Percentiles rank a stretch among this genome's conserved stretches.
These are phyloP conservation scores for Hyphodiscus hymeniophilus DNA, from an alignment of 495 filamentous ascomycete species.

Conservation along the genomic window DNA sequence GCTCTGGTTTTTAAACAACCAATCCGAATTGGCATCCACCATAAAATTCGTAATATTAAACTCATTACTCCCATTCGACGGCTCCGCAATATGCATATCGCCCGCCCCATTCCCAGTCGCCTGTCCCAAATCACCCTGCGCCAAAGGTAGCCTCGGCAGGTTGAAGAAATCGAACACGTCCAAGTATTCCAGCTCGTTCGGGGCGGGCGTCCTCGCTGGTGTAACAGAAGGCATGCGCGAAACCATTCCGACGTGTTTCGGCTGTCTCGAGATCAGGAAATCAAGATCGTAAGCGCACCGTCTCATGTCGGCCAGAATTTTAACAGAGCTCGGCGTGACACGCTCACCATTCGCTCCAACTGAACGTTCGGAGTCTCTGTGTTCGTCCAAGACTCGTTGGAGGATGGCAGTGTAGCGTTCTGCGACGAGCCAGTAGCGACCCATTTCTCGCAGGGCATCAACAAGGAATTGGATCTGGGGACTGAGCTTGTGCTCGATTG, in stretches of 20 bases:
- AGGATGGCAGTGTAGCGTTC: conserved; percentile 74
- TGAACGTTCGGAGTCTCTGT: conserved; percentile 64
- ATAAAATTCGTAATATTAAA: conserved; percentile 62
- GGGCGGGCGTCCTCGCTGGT: conserved; percentile 52
- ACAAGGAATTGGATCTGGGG: conserved; percentile 73
- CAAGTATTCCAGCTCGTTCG: conserved; percentile 81
- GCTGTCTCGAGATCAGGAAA: conserved; percentile 77
- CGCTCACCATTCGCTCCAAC: conserved; percentile 48
- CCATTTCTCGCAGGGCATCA: conserved; percentile 70
- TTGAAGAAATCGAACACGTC: conserved; percentile 95
- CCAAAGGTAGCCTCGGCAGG: conserved; percentile 59
- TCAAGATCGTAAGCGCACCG: conserved; percentile 80
- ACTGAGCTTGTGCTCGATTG: conserved; percentile 71
- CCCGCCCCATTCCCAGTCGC: conserved; percentile 11
- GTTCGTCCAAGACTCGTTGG: conserved; percentile 75
- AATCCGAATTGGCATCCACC: conserved; percentile 56
- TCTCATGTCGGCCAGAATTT: conserved; percentile 84
- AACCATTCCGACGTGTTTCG: conserved; percentile 38
- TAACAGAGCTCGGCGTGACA: conserved; percentile 71
- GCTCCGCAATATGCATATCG: conserved; percentile 17
- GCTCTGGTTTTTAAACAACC: conserved; percentile 42
- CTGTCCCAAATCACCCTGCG: conserved; percentile 12
- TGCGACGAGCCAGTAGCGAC: conserved; percentile 75
- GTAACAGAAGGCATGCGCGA: conserved; percentile 29
- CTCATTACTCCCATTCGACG: conserved; percentile 27